Base-by-base conservation (phyloP, 177 flowering plant species). In the Vitis hybrid region DNA sequence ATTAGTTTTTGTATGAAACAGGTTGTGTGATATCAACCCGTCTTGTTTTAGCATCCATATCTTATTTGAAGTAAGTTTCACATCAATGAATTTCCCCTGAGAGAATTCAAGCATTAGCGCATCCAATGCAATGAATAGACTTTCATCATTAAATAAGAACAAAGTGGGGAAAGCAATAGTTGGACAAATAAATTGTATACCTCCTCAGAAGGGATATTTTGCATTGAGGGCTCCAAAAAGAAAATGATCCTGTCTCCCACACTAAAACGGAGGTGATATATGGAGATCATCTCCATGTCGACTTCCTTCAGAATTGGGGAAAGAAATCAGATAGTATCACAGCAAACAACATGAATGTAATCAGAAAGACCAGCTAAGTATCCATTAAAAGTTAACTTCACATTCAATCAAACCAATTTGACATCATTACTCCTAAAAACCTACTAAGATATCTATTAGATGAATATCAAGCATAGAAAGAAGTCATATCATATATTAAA, bases 11-110 rank as follows among this genome's bases (percentile, higher is more conserved):
- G 70, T 62, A 73, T 55, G 64, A 34, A 68, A 70, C 50, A 88
- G 70, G 72, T 82, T 81, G 65, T 77, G 84, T 63, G 56, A 70
- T 32, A 78, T 60, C 68, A 89, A 69, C 72, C 84, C 91, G 67
- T 89, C 84, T 65, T 86, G 91, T 75, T 82, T 92, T 15, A 94
- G 90, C 69, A 94, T 82, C 91, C 91, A 92, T 57, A 94, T 82
- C 79, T 84, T 89, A 69, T 83, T 70, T 64, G 83, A 81, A 40
- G 91, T 68, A 60, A 94, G 73, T 80, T 82, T 83, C 51, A 90
- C 80, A 79, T 94, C 97, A 79, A 90, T 71, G 18, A 85, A 77
- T 68, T 69, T 73, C 9, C 89, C 92, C 97, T 94, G 76, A 65
- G 34, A 71, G 67, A 75, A 71, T 11, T 21, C 57, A 56, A 52